These are phyloP conservation scores for Cercospora berteroae DNA, from an alignment of 2,329 filamentous ascomycete species.

Conservation along the genomic window DNA sequence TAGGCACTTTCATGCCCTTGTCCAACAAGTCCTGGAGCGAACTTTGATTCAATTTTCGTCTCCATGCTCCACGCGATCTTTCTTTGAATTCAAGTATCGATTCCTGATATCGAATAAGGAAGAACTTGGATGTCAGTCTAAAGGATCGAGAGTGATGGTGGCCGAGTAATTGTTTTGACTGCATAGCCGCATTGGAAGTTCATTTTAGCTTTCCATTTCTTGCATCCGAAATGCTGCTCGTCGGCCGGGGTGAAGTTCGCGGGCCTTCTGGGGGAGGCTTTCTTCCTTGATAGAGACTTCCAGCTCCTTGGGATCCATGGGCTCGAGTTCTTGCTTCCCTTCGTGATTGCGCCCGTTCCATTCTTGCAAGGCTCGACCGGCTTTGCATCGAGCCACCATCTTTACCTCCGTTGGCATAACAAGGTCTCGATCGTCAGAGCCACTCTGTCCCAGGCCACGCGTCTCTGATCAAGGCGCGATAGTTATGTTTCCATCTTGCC, in stretches of 20 bases:
- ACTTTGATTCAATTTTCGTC: background rate
- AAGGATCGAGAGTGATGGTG: background rate
- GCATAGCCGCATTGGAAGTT: background rate
- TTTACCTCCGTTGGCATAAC: background rate
- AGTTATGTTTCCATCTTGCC: background rate
- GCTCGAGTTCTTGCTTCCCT: background rate
- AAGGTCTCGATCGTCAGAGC: background rate
- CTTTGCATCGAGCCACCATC: background rate
- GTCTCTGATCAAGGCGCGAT: background rate
- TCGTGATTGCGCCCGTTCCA: background rate
- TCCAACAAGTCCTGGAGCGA: background rate
- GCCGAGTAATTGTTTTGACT: background rate
- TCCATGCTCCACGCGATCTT: background rate
- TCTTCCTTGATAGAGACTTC: background rate
- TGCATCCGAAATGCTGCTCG: background rate
- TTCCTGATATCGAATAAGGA: background rate
- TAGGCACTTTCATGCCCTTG: background rate
- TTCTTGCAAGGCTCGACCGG: background rate
- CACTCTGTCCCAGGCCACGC: background rate
- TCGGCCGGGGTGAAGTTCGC: background rate
- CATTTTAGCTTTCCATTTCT: background rate
- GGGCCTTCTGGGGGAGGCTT: background rate
- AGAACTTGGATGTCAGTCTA: background rate
- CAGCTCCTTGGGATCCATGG: background rate
- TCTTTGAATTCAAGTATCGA: slow-evolving; percentile 4